Conservation (phyloP, 2,329 filamentous ascomycete species). For the Diaporthe citri region DNA sequence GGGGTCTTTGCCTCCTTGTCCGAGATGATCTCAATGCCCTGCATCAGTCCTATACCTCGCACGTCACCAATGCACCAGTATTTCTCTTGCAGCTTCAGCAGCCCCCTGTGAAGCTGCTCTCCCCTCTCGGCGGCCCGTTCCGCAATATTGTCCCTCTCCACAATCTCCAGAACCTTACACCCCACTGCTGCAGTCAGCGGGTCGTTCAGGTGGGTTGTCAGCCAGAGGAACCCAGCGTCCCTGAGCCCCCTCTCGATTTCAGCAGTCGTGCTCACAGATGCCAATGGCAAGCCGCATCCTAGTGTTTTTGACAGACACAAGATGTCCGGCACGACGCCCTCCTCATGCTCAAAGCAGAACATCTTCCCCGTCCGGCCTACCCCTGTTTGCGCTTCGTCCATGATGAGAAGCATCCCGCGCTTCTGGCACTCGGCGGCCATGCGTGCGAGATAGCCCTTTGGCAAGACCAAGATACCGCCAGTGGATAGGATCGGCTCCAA, state of each 20-base stretch:
- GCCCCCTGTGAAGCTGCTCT: constrained; percentile 55
- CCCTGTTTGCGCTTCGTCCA: constrained; percentile 72
- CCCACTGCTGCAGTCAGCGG: constrained; percentile 66
- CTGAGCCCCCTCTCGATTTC: constrained; percentile 60
- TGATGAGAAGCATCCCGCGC: constrained; percentile 68
- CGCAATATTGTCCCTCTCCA: constrained; percentile 61
- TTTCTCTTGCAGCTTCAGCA: constrained; percentile 58
- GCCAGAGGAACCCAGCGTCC: constrained; percentile 61
- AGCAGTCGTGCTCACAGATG: constrained; percentile 60
- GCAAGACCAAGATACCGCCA: constrained; percentile 68
- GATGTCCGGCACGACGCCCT: constrained; percentile 62
- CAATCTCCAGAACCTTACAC: constrained; percentile 67
- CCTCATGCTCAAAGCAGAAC: constrained; percentile 69
- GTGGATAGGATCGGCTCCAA: constrained; percentile 70
- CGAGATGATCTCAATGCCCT: constrained; percentile 63
- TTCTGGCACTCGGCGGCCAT: constrained; percentile 65
- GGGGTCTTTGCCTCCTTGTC: constrained; percentile 57
- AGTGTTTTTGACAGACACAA: constrained; percentile 66
- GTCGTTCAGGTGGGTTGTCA: constrained; percentile 68
- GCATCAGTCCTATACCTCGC: constrained; percentile 63
- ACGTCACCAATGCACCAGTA: constrained; percentile 68
- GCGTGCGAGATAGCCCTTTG: constrained; percentile 66
- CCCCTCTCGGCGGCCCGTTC: constrained; percentile 56
- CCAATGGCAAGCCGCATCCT: constrained; percentile 65
- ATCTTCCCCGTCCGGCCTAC: constrained; percentile 68